A percentile compares a stretch with the other conserved stretches of the same genome.
These are phyloP conservation scores for Hyphodiscus hymeniophilus DNA, from an alignment of 495 filamentous ascomycete genomes.

Conservation along the genomic window DNA sequence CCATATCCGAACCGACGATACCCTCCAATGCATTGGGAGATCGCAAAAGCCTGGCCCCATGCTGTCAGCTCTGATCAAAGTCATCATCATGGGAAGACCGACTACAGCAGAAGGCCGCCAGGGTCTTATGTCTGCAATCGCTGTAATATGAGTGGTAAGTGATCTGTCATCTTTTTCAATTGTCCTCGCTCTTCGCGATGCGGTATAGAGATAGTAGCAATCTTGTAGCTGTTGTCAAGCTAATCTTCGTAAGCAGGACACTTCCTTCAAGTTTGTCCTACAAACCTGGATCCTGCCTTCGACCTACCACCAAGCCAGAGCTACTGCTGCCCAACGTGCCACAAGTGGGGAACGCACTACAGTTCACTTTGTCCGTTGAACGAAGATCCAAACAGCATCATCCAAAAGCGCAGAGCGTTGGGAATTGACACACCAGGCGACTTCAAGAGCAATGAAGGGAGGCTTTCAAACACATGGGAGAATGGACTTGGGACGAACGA, in stretches of 20 bases:
- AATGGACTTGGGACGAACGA: background rate
- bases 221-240: background rate
- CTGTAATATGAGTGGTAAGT: conserved; percentile 28
- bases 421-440: background rate
- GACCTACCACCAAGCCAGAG: conserved; percentile 20
- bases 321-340: conserved; percentile 33
- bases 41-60: background rate
- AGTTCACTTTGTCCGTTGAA: conserved; percentile 29
- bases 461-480: background rate
- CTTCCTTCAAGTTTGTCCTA: conserved; percentile 31
- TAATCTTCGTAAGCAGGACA: conserved; percentile 32
- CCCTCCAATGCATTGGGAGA: conserved; percentile 6
- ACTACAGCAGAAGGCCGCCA: conserved; percentile 1
- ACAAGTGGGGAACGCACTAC: conserved; percentile 24
- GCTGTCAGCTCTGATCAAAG: background rate
- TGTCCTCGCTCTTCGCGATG: background rate
- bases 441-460: background rate
- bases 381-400: conserved; percentile 21
- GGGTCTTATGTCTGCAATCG: conserved; percentile 27
- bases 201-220: background rate
- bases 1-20: background rate
- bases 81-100: background rate
- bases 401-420: conserved; percentile 17
- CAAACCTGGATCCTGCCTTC: conserved; percentile 29
- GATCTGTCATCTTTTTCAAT: background rate